Conservation (phyloP, 768 basidiomycete genomes). For the Kwoniella mangroviensis region DNA sequence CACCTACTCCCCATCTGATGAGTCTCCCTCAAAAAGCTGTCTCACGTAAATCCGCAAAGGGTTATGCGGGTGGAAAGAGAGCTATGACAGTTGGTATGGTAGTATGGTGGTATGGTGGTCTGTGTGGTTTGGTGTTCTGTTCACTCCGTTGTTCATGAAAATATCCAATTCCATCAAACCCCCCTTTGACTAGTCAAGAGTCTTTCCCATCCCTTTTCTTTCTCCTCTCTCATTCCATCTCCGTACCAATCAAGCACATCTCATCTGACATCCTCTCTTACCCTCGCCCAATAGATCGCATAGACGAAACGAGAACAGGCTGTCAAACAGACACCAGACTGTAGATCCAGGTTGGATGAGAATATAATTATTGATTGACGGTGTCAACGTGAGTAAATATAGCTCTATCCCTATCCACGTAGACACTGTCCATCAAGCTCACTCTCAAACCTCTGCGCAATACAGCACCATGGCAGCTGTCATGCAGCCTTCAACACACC, state of each 20-base stretch:
- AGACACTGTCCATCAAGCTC: too few relatives aligned
- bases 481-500: constrained; percentile 37
- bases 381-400: constrained; percentile 9
- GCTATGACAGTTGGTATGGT: not conserved
- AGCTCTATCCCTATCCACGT: not conserved
- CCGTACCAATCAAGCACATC: not conserved
- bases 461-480: constrained; percentile 30
- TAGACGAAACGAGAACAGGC: not conserved
- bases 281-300: not conserved
- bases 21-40: not conserved
- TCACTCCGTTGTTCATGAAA: constrained; percentile 8
- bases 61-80: not conserved
- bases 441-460: not conserved
- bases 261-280: not conserved
- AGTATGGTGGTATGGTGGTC: constrained; percentile 3
- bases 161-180: not conserved
- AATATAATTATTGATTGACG: not conserved
- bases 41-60: not conserved
- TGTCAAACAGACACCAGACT: not conserved
- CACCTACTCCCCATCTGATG: not conserved
- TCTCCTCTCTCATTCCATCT: not conserved
- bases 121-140: not conserved
- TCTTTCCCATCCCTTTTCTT: not conserved
- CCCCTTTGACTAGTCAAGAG: constrained; percentile 6
- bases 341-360: constrained; percentile 4